phyloP scores from a whole-genome alignment of 805 yeast genomes.

The Pichia heedii region DNA sequence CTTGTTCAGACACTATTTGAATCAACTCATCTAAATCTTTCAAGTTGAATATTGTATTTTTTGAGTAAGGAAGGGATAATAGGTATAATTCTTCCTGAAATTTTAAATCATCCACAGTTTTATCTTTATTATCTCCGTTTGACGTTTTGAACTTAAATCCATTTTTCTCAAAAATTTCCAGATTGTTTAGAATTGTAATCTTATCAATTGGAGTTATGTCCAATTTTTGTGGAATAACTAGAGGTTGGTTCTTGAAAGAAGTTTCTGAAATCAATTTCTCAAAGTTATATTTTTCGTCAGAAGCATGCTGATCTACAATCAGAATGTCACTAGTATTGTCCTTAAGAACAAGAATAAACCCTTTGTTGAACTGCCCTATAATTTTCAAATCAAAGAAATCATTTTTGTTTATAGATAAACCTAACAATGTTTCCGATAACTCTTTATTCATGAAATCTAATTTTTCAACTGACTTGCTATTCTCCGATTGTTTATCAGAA shows the following conservation, averaged over 20 bases:
- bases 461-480: neutral
- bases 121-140: constrained; percentile 33
- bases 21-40: constrained; percentile 73
- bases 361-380: constrained; percentile 93
- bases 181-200: constrained; percentile 53
- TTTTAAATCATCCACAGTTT: constrained; percentile 30
- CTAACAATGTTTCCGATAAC: constrained; percentile 49
- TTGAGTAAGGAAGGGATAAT: constrained; percentile 63
- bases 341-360: constrained; percentile 73
- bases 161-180: constrained; percentile 51
- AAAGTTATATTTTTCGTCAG: constrained; percentile 91
- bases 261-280: constrained; percentile 55
- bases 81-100: constrained; percentile 36
- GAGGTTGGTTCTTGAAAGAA: constrained; percentile 55
- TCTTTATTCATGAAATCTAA: constrained; percentile 36
- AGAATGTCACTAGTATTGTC: constrained; percentile 51
- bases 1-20: constrained; percentile 51
- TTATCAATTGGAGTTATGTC: constrained; percentile 76
- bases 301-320: constrained; percentile 94
- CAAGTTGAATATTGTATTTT: constrained; percentile 54
- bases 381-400: constrained; percentile 72
- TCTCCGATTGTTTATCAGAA: neutral
- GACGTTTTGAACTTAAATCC: constrained; percentile 61
- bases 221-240: constrained; percentile 50
- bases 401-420: constrained; percentile 53